Evolutionary conservation across 148 eudicot species (phyloP), one percentile per base, ranked within the genome.

Genomic region (Arbutus unedo): DNA sequence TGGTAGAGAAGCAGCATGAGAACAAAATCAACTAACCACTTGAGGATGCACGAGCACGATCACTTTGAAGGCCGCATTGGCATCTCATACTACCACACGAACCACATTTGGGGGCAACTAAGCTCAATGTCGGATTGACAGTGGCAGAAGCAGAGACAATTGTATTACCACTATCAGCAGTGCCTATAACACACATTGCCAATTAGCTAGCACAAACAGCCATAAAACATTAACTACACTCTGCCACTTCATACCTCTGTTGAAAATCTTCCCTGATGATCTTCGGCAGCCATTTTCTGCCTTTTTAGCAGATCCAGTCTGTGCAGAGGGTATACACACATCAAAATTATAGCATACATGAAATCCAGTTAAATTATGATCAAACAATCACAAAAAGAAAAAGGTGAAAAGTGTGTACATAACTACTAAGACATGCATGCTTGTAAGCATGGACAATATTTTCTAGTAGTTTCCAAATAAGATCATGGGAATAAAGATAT

Each of bases 211-310:
- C 53, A 67, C 11, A 73, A 73, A 89, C 78, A 79, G 70, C 85
- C 80, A 89, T 55, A 84, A 78, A 81, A 80, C 50, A 81, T 15
- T 77, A 81, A 77, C 19, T 54, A 73, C 38, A 78, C 55, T 81
- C 79, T 82, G 82, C 84, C 78, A 82, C 64, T 71, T 83, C 78
- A 82, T 87, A 89, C 91, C 88, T 84, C 84, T 82, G 38, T 6
- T 66, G 73, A 53, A 49, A 49, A 55, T 54, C 71, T 77, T 85
- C 59, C 76, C 74, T 48, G 23, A 55, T 5, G 47, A 71, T 13
- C 73, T 81, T 23, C n/a, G 67, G 59, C 59, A 41, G 5, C 70
- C 77, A 18, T 59, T 72, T 75, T 64, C 75, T 71, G 31, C n/a
- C 23, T 48, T 55, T 82, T 50, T 87, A 41, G 85, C 77, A 77